Evolutionary conservation across 108 stramenopile species (phyloP).

Genomic region (Seminavis robusta): DNA sequence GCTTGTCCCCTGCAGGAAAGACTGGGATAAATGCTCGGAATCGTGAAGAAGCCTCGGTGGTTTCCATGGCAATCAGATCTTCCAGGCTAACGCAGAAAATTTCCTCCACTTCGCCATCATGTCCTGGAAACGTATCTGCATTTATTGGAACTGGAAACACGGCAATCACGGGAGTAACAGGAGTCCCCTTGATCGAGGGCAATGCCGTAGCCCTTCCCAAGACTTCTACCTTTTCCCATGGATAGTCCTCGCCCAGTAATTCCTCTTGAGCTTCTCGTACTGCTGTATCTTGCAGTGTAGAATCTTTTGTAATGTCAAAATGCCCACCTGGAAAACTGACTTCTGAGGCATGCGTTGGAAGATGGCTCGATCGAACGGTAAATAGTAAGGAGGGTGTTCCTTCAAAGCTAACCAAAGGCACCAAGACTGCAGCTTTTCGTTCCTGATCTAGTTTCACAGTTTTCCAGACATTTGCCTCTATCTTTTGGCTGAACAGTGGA

Average conservation of each 20-base stretch:
- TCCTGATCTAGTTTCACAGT: too few relatives aligned
- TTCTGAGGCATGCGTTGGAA: slow-evolving; percentile 76
- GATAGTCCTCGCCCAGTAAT: slow-evolving; percentile 23
- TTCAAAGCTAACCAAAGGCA: slow-evolving; percentile 73
- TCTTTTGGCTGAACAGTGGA: too few relatives aligned
- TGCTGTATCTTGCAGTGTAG: slow-evolving; percentile 50
- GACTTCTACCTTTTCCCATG: slow-evolving; percentile 28
- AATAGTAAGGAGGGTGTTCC: slow-evolving; percentile 83
- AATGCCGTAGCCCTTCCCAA: slow-evolving; percentile 58
- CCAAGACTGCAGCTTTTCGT: slow-evolving; percentile 71
- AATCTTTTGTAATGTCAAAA: slow-evolving; percentile 39
- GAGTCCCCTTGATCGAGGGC: slow-evolving; percentile 56
- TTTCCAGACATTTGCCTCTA: too few relatives aligned
- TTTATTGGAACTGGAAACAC: slow-evolving; percentile 21
- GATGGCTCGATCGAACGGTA: slow-evolving; percentile 64
- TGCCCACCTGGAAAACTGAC: slow-evolving; percentile 85
- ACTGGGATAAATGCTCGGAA: slow-evolving; percentile 36
- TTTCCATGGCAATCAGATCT: slow-evolving; percentile 50
- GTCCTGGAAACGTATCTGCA: slow-evolving; percentile 50
- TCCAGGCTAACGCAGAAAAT: slow-evolving; percentile 58
- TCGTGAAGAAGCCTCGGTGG: slow-evolving; percentile 24
- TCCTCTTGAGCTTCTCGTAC: slow-evolving; percentile 77
- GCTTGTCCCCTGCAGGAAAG: slow-evolving; percentile 43
- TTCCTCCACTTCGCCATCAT: slow-evolving; percentile 62
- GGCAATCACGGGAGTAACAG: slow-evolving; percentile 72